Percentiles rank a stretch among this genome's conserved stretches.
These are phyloP conservation scores for Colletotrichum cuscutae DNA, from an alignment of 2,329 filamentous ascomycete genomes.

Conservation along the genomic window DNA sequence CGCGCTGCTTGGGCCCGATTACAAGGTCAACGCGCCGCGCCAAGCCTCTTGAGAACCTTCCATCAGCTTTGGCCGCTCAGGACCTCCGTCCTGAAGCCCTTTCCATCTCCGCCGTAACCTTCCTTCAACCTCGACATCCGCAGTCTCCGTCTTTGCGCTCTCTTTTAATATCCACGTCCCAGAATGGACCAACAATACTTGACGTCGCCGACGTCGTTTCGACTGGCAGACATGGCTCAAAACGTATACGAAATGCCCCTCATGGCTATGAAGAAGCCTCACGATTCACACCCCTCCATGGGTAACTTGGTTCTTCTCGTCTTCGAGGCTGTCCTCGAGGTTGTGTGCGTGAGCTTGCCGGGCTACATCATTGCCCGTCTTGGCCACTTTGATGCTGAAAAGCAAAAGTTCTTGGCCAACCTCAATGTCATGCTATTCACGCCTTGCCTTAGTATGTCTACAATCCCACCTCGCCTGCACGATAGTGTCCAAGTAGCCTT, in stretches of 20 bases:
- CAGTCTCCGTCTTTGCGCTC: background rate
- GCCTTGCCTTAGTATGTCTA: constrained; percentile 85
- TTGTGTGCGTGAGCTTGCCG: constrained; percentile 93
- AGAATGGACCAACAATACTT: constrained; percentile 41
- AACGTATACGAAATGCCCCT: constrained; percentile 54
- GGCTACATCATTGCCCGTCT: constrained; percentile 91
- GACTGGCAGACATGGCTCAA: constrained; percentile 51
- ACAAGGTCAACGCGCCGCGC: constrained; percentile 29
- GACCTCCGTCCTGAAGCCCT: background rate
- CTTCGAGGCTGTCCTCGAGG: constrained; percentile 94
- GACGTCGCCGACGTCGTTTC: constrained; percentile 57
- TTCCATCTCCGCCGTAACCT: background rate
- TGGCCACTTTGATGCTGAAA: constrained; percentile 94
- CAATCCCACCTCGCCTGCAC: background rate
- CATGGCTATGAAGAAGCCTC: constrained; percentile 51
- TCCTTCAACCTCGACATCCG: background rate
- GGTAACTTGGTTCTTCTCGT: constrained; percentile 81
- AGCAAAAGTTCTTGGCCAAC: constrained; percentile 96
- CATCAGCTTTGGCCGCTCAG: constrained; percentile 6
- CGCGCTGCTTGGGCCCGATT: constrained; percentile 11
- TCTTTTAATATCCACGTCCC: constrained; percentile 42
- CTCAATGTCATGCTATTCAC: constrained; percentile 97
- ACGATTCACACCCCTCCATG: constrained; percentile 72
- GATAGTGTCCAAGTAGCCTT: background rate
- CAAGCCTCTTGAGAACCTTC: constrained; percentile 26